A percentile compares a stretch with the other conserved stretches of the same genome.
These are phyloP conservation scores for Pseudogymnoascus pannorum DNA, from an alignment of 2,329 filamentous ascomycete genomes.

Conservation along the genomic window DNA sequence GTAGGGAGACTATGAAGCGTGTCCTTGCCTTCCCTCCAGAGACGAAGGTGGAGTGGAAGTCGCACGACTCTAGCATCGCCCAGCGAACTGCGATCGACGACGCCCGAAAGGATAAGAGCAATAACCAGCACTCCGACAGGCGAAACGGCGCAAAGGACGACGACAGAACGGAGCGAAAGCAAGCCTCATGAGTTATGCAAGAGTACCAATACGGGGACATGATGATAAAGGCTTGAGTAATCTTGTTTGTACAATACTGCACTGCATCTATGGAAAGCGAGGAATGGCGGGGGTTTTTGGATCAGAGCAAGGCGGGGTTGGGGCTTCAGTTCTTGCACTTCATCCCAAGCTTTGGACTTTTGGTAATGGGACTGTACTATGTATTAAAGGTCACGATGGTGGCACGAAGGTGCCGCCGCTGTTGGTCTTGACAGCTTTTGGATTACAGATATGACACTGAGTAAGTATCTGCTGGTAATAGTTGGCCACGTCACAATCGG, in stretches of 20 bases:
- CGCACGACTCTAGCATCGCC: constrained; percentile 90
- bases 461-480: constrained; percentile 5
- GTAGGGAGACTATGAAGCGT: constrained; percentile 81
- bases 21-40: constrained; percentile 78
- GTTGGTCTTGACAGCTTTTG: not conserved
- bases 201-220: constrained; percentile 6
- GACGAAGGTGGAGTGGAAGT: constrained; percentile 91
- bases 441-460: constrained; percentile 8
- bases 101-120: constrained; percentile 75
- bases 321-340: not conserved
- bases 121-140: constrained; percentile 32
- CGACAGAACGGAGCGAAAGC: constrained; percentile 8
- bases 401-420: not conserved
- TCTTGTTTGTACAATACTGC: constrained; percentile 10
- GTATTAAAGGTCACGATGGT: not conserved
- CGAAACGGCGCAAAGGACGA: constrained; percentile 23
- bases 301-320: constrained; percentile 3
- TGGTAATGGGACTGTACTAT: constrained; percentile 8
- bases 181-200: constrained; percentile 10
- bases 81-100: constrained; percentile 87
- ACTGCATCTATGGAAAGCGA: constrained; percentile 10
- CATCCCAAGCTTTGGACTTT: not conserved
- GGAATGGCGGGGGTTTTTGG: constrained; percentile 9
- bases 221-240: constrained; percentile 6
- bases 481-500: not conserved